Base-by-base conservation (phyloP, 148 eudicot species). In the Camellia granthamiana region DNA sequence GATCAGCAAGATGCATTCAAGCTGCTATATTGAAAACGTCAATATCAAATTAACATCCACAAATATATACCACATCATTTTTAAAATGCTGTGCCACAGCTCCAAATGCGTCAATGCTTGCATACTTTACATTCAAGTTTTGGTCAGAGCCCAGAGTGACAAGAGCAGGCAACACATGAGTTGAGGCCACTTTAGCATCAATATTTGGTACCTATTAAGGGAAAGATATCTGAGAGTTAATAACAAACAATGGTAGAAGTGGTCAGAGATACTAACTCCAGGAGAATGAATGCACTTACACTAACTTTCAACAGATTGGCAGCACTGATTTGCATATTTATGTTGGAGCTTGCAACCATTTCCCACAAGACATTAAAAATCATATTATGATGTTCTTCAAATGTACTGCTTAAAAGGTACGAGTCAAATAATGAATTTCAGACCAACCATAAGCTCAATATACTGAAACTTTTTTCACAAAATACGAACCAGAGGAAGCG, bases 81-180 rank as follows among this genome's bases (percentile, higher is more conserved):
- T 91, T 95, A 69, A 92, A 95, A 76, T 93, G 93, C 87, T 95
- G 97, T 84, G 99, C 97, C 74, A 95, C 99, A 86, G 98, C 88
- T 75, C 99, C 99, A 92, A 95, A 95, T 51, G 97, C 97, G 42
- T 92, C 97, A 78, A 95, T 93, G 79, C 99, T 93, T 66, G 95
- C 97, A 86, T 93, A 92, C 81, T 93, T 91, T 2, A 95, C 97
- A 82, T 83, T 87, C 85, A 93, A 84, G 77, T 93, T 92, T 84
- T 89, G 99, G 85, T 95, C 99, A 80, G 99, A 90, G 75, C 97
- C 99, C 77, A 95, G 94, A 75, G 99, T 95, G 79, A 93, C 90
- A 86, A 95, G 94, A 86, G 99, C 99, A 46, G 99, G 99, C 80
- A 95, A 77, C 76, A 93, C 91, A 90, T 93, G 97, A 52, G 93